Evolutionary conservation across 2,329 filamentous ascomycete genomes (phyloP).

Genomic region (Botryotinia narcissicola): DNA sequence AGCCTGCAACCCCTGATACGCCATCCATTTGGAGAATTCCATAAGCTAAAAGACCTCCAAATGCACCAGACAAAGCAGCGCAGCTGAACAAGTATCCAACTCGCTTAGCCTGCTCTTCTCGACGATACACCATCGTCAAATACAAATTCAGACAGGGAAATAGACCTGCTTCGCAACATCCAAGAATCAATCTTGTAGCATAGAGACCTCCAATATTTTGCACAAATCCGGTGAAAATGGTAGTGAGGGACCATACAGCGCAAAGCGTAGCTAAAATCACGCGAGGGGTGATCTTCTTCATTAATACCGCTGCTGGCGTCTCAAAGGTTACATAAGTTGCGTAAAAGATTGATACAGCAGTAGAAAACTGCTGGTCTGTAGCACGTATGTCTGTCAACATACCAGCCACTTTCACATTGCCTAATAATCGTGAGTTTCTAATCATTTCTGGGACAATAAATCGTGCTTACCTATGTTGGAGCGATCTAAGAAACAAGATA

Average conservation of each 20-base stretch:
- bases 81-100: conserved; percentile 54
- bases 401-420: conserved; percentile 36
- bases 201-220: conserved; percentile 44
- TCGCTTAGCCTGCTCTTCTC: conserved; percentile 53
- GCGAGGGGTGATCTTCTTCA: conserved; percentile 48
- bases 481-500: conserved; percentile 55
- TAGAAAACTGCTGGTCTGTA: conserved; percentile 25
- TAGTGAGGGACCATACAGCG: conserved; percentile 46
- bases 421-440: conserved; percentile 41
- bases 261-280: conserved; percentile 40
- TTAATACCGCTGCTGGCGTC: conserved; percentile 46
- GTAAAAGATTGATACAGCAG: conserved; percentile 49
- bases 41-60: conserved; percentile 55
- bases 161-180: conserved; percentile 48
- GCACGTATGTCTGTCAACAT: conserved; percentile 27
- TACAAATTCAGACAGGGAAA: conserved; percentile 51
- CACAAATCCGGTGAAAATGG: conserved; percentile 48
- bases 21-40: conserved; percentile 48
- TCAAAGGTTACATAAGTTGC: conserved; percentile 51
- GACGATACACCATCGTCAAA: conserved; percentile 54
- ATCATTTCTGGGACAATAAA: not conserved
- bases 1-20: conserved; percentile 44
- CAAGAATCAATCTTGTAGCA: conserved; percentile 48
- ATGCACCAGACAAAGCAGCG: conserved; percentile 50
- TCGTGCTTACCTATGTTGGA: conserved; percentile 44